These are phyloP conservation scores for Brassica balearica DNA, from an alignment of 441 rosid genomes.

Conservation along the genomic window DNA sequence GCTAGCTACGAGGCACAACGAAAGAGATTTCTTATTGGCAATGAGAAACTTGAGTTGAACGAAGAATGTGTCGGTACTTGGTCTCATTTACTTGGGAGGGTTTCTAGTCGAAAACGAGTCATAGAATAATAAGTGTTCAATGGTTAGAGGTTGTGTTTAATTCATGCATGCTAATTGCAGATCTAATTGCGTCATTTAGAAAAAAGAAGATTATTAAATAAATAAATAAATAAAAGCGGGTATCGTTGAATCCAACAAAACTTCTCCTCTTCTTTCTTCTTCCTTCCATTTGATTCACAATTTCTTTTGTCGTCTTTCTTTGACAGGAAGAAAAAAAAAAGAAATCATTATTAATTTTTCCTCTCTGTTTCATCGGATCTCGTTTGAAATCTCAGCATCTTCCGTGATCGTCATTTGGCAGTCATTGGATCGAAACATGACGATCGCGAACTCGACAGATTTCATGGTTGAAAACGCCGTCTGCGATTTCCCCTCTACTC, in stretches of 20 bases:
- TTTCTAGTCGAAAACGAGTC: too few species aligned
- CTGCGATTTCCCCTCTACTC: conserved; percentile 45
- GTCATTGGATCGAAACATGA: conserved; percentile 46
- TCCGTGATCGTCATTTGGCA: neutral
- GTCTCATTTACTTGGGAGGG: too few species aligned
- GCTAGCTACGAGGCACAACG: too few species aligned
- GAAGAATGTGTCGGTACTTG: too few species aligned
- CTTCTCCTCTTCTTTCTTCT: neutral
- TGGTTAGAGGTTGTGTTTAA: too few species aligned
- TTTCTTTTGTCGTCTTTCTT: neutral
- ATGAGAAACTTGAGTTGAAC: too few species aligned
- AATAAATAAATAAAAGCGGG: neutral
- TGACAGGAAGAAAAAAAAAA: neutral
- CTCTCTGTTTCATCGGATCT: conserved; percentile 7
- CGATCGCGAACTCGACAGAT: conserved; percentile 54
- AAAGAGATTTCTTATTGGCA: too few species aligned
- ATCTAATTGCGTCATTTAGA: neutral
- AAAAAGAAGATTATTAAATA: neutral
- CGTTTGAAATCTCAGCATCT: neutral
- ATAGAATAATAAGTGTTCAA: too few species aligned
- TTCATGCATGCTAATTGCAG: neutral
- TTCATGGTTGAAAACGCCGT: conserved; percentile 65
- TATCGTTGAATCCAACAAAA: conserved; percentile 8
- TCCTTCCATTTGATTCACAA: conserved; percentile 21
- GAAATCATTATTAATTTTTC: neutral